Evolutionary conservation across 805 yeast genomes (phyloP).

Genomic region (Teunomyces cretensis): DNA sequence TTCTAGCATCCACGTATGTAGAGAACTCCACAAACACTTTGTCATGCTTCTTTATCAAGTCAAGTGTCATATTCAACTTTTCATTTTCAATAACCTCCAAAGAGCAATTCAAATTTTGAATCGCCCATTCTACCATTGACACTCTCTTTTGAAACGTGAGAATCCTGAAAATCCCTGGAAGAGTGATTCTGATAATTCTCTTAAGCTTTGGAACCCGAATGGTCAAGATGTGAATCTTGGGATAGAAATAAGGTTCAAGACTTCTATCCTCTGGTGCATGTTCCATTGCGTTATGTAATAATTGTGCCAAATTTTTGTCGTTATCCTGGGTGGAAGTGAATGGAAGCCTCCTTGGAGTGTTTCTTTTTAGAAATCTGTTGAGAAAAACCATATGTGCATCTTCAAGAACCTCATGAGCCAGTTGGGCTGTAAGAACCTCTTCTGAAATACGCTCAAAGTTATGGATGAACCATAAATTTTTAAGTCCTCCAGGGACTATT

Average conservation of each 20-base stretch:
- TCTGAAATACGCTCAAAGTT: slow-evolving; percentile 22
- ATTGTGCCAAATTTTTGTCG: not conserved
- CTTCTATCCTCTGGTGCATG: not conserved
- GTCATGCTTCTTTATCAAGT: slow-evolving; percentile 24
- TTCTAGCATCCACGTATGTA: slow-evolving; percentile 54
- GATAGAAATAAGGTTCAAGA: slow-evolving; percentile 23
- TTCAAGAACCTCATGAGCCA: slow-evolving; percentile 31
- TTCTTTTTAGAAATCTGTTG: slow-evolving; percentile 35
- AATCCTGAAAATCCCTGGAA: slow-evolving; percentile 31
- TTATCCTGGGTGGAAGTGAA: not conserved
- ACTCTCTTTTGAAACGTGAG: slow-evolving; percentile 21
- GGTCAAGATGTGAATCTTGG: slow-evolving; percentile 29
- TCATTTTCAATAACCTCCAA: slow-evolving; percentile 17
- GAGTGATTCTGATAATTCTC: slow-evolving; percentile 16
- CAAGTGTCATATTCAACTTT: slow-evolving; percentile 16
- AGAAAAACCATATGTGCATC: slow-evolving; percentile 20
- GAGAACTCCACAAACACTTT: slow-evolving; percentile 66
- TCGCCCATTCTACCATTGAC: slow-evolving; percentile 29
- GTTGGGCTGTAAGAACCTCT: slow-evolving; percentile 20
- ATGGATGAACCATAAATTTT: slow-evolving; percentile 58
- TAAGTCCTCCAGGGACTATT: slow-evolving; percentile 54
- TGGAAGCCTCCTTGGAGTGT: not conserved
- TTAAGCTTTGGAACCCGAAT: slow-evolving; percentile 20
- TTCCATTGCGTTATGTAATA: not conserved
- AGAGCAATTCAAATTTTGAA: slow-evolving; percentile 15